phyloP scores from a whole-genome alignment of 257 asterid species.

The Solanum dulcamara region DNA sequence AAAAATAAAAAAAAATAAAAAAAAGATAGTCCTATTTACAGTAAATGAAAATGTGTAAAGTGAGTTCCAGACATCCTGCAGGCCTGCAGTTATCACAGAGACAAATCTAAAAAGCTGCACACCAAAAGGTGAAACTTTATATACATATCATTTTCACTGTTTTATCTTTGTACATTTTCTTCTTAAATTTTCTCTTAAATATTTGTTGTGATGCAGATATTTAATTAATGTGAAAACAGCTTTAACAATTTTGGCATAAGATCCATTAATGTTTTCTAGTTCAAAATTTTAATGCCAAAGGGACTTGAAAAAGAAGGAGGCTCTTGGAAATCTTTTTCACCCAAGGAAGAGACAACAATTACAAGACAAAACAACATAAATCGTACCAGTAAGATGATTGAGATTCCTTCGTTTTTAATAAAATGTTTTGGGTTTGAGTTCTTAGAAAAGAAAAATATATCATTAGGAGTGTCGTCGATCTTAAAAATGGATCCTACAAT shows the following conservation, averaged over 20 bases:
- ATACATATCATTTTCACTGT: background rate
- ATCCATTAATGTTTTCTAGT: background rate
- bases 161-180: background rate
- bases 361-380: background rate
- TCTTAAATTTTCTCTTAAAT: background rate
- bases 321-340: background rate
- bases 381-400: background rate
- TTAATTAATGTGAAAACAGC: background rate
- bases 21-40: background rate
- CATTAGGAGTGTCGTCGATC: background rate
- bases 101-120: background rate
- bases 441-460: background rate
- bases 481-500: background rate
- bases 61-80: background rate
- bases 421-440: background rate
- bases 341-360: background rate
- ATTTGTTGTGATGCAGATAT: background rate
- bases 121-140: background rate
- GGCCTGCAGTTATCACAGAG: background rate
- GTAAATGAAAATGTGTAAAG: background rate
- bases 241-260: background rate
- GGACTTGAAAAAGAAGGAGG: background rate
- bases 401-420: background rate
- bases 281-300: background rate
- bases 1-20: too few species aligned